Base-by-base conservation (phyloP, 768 basidiomycete species). In the Lyophyllum atratum region DNA sequence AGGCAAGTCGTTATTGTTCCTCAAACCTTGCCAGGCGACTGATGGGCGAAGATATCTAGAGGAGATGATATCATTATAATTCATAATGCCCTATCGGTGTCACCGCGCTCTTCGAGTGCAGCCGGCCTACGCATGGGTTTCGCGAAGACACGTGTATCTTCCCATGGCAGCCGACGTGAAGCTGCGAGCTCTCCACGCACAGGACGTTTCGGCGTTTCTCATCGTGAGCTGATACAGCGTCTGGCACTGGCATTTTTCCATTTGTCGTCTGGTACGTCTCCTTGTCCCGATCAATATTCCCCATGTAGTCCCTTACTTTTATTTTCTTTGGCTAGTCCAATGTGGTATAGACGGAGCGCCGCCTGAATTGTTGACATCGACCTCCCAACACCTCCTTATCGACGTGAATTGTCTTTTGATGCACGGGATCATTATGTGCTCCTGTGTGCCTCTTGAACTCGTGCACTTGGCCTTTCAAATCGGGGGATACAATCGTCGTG, bases 141-240 rank as follows among this genome's bases (percentile, higher is more conserved):
- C 37, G 37, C 14, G 11, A 17, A 40, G 14, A 37, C 25, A 15
- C 14, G 19, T 22, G 28, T 21, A 19, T 14, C 26, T 33, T 34
- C 40, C 37, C 11, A 15, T 50, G 55, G 58, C 49, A 54, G 59
- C 59, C 51, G 46, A 37, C 31, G 26, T 44, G 50, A 52, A 56
- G 54, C 59, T 34, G 49, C 54, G 50, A 56, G 49, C 59, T 59
- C 54, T 25, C 28, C 40, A 37, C 54, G 29, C 28, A 52, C 54
- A 56, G 51, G 43, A 52, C 50, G 24, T 33, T 42, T 15, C 15
- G 10, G 24, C 47, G 46, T 52, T 44, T 28, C 22, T 26, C 34
- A 2, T 55, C 46, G 49, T 21, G 59, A 59, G 59, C 29, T 56
- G 54, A 52, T 45, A 49, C 22, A 59, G 52, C 37, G 50, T 56